Evolutionary conservation across 257 asterid genomes (phyloP), one percentile per base, ranked within the genome.

Genomic region (Plantago elongata): DNA sequence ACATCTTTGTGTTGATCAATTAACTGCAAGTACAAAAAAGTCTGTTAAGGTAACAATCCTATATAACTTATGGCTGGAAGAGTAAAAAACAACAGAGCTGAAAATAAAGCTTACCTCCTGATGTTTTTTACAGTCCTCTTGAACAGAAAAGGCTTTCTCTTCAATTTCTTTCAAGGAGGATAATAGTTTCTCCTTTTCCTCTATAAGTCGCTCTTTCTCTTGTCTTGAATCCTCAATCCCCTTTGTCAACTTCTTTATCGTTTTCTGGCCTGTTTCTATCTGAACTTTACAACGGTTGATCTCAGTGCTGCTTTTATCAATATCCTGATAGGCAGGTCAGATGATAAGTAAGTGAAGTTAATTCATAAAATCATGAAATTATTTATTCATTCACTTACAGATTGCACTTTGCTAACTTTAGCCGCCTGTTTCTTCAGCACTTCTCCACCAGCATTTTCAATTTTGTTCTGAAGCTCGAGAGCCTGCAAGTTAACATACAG

Each of bases 391-490:
- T 44, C 42, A 84, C 99, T 86, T 76, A 92, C 99, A 66, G 94
- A 75, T 62, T 93, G 95, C 66, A 93, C 80, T 75, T 76, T 80
- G 69, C 67, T 59, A 63, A 89, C 95, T 59, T 58, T 80, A 22
- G 89, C 74, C 79, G 87, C 89, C 62, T 89, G 96, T 52, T 61
- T 80, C 78, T 76, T 84, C 82, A 93, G 61, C 48, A 70, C 82
- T 69, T 83, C 97, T 14, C 99, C 99, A 42, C 99, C 99, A 40
- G 97, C 99, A 79, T 87, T 89, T 81, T 93, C 99, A 13, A 93
- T 84, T 76, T 83, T 89, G 37, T 69, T 82, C 81, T 93, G 99
- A 72, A 93, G 96, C 76, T 82, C 90, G 61, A 64, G 60, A 51
- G 91, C 96, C 97, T 93, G 70, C 62, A 69, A 67, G 61, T 3